A percentile compares a stretch with the other conserved stretches of the same genome.
Conservation (phyloP, 257 asterid species). For the Ehretia macrophylla region DNA sequence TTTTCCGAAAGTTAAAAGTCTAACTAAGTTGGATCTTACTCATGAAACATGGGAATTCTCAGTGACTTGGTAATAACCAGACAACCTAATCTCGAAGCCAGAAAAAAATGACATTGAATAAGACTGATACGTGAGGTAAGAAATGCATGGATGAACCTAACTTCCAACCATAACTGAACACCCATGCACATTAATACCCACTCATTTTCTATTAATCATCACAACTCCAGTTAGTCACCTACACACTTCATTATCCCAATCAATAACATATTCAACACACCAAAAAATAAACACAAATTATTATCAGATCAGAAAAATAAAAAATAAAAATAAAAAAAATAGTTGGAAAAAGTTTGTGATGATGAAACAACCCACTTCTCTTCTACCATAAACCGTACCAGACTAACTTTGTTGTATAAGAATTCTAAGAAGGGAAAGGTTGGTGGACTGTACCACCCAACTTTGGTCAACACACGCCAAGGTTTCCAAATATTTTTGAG, state of each 20-base stretch:
- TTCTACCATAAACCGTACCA: too few relatives aligned
- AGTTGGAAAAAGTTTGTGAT: constrained; percentile 3
- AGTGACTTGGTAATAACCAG: neutral
- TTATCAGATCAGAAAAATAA: neutral
- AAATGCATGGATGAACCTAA: constrained; percentile 39
- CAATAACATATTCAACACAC: neutral
- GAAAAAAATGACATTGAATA: neutral
- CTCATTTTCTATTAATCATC: constrained; percentile 6
- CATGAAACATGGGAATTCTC: too few relatives aligned
- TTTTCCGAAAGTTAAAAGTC: too few relatives aligned
- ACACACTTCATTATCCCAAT: constrained; percentile 7
- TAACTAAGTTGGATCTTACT: too few relatives aligned
- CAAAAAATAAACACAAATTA: neutral
- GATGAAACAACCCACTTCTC: neutral
- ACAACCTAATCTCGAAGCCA: neutral
- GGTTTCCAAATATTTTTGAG: neutral
- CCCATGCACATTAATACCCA: constrained; percentile 34
- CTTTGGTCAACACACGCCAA: constrained; percentile 26
- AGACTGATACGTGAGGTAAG: constrained; percentile 9
- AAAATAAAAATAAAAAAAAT: neutral
- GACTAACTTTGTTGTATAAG: neutral
- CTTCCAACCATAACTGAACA: constrained; percentile 36
- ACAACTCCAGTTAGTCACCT: constrained; percentile 24
- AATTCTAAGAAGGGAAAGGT: constrained; percentile 5
- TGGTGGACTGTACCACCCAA: constrained; percentile 33